Conservation (phyloP, 257 asterid genomes). For the Cordia subcordata region DNA sequence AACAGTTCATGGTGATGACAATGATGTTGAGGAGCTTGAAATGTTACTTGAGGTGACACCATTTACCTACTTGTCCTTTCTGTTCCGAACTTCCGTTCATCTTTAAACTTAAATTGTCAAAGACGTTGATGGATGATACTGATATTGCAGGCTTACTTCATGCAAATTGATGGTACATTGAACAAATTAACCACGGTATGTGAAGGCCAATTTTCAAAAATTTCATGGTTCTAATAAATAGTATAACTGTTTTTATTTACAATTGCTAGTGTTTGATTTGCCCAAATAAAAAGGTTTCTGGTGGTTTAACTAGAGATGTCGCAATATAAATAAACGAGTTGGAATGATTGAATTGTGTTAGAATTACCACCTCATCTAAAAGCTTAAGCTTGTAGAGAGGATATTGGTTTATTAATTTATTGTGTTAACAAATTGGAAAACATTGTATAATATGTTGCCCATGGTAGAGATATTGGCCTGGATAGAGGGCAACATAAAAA, state of each 20-base stretch:
- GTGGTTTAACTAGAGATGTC: no score
- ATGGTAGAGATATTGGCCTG: no score
- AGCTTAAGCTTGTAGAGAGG: no score
- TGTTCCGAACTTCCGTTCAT: neutral
- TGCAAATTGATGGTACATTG: conserved; percentile 86
- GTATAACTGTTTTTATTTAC: neutral
- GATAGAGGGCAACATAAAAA: no score
- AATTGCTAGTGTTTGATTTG: no score
- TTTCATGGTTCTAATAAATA: neutral
- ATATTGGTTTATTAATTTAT: no score
- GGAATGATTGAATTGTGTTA: no score
- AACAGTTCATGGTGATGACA: conserved; percentile 76
- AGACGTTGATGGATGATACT: neutral
- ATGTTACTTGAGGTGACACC: conserved; percentile 79
- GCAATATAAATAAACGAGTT: no score
- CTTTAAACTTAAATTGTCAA: neutral
- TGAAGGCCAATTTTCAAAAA: neutral
- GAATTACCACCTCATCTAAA: no score
- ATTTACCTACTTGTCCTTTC: neutral
- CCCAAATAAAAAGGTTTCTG: no score
- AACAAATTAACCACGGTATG: conserved; percentile 84
- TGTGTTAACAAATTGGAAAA: no score
- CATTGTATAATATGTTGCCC: no score
- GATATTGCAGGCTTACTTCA: conserved; percentile 75
- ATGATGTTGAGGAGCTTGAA: conserved; percentile 92